phyloP scores from a whole-genome alignment of 176 grass and related monocot genomes.

The Oropetium thomaeum region DNA sequence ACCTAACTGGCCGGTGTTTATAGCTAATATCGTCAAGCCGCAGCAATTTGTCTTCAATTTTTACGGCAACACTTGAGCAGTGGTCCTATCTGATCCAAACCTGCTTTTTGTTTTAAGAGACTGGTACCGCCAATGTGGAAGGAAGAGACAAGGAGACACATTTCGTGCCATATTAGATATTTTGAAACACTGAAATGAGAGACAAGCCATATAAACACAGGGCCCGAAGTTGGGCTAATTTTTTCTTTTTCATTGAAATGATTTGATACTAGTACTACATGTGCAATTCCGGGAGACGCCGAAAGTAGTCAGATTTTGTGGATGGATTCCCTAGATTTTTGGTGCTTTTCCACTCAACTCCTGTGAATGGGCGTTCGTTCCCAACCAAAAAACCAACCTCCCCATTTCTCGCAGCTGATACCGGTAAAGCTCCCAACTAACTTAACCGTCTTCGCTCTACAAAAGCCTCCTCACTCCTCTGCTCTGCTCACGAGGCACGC shows the following conservation, averaged over 20 bases:
- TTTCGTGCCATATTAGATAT: too few relatives aligned
- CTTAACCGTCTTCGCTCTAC: conserved; percentile 22
- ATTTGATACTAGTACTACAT: too few relatives aligned
- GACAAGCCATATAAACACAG: background rate
- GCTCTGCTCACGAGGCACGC: background rate
- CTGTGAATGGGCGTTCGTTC: background rate
- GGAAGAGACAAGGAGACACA: too few relatives aligned
- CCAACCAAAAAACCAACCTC: background rate
- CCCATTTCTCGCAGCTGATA: conserved; percentile 35
- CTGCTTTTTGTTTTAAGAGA: too few relatives aligned
- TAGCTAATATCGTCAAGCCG: too few relatives aligned
- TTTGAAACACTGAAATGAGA: too few relatives aligned
- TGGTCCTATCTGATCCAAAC: too few relatives aligned
- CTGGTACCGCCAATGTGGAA: too few relatives aligned
- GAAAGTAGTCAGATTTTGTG: background rate
- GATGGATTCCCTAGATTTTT: too few relatives aligned
- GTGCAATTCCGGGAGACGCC: background rate
- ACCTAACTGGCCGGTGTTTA: too few relatives aligned
- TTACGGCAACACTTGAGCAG: too few relatives aligned
- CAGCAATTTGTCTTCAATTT: too few relatives aligned
- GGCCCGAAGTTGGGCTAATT: background rate
- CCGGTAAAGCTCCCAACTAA: conserved; percentile 21
- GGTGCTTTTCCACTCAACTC: background rate
- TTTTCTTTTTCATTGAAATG: background rate
- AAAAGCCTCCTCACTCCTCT: background rate